phyloP scores from a whole-genome alignment of 352 stramenopile species.

The Pythium apleroticum region DNA sequence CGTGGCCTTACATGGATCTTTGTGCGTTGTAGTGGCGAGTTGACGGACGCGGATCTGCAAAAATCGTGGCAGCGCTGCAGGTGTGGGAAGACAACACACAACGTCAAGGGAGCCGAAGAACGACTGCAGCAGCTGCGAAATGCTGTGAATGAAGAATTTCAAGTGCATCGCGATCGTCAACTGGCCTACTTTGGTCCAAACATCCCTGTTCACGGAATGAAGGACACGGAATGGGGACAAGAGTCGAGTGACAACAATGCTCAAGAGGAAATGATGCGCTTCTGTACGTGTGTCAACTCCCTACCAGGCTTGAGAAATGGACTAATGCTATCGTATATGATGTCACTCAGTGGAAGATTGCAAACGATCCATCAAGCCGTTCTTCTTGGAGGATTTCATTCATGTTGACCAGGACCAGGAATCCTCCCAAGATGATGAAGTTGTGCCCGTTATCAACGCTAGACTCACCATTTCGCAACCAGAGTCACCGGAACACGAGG shows the following conservation, averaged over 20 bases:
- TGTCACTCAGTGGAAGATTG: constrained; percentile 27
- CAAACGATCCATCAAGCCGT: constrained; percentile 35
- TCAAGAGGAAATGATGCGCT: not conserved
- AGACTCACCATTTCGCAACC: too few relatives aligned
- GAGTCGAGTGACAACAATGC: not conserved
- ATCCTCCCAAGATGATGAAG: too few relatives aligned
- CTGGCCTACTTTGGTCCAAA: constrained; percentile 13
- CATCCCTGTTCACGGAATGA: not conserved
- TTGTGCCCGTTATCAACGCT: too few relatives aligned
- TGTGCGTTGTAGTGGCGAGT: constrained; percentile 15
- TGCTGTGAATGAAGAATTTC: constrained; percentile 9
- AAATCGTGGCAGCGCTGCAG: constrained; percentile 14
- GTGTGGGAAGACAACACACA: constrained; percentile 10
- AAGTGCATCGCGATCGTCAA: constrained; percentile 8
- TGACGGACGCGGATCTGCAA: constrained; percentile 20
- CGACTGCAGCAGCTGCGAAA: constrained; percentile 10
- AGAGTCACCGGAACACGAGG: too few relatives aligned
- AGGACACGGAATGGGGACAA: not conserved
- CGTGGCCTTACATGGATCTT: not conserved
- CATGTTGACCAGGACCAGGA: constrained; percentile 10
- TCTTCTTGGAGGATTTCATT: constrained; percentile 38
- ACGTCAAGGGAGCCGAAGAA: constrained; percentile 11
- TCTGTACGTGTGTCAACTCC: constrained; percentile 10
- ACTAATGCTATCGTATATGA: too few relatives aligned
- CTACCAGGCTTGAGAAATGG: not conserved